A percentile compares a stretch with the other conserved stretches of the same genome.
Evolutionary conservation across 2,329 filamentous ascomycete species (phyloP).

Genomic region (Stemphylium lycopersici): DNA sequence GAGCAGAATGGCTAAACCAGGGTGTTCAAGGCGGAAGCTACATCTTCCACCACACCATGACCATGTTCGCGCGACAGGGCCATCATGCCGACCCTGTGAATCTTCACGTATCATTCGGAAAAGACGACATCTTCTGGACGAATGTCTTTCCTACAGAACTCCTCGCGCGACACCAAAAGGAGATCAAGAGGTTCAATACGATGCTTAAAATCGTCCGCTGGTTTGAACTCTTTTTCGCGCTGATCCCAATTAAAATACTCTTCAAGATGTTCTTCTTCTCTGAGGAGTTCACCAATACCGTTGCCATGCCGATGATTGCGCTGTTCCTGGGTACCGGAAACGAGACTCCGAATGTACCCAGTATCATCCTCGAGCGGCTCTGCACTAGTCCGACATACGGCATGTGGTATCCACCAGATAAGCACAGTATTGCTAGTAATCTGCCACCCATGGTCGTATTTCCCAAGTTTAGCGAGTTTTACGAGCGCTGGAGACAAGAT

Average conservation of each 20-base stretch:
- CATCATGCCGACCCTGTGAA: conserved; percentile 63
- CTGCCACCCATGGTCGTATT: conserved; percentile 66
- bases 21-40: conserved; percentile 69
- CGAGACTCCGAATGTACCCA: conserved; percentile 73
- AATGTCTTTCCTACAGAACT: conserved; percentile 68
- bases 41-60: conserved; percentile 72
- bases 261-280: conserved; percentile 72
- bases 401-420: conserved; percentile 63
- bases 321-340: conserved; percentile 78
- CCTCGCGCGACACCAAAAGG: conserved; percentile 60
- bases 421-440: conserved; percentile 56
- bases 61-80: conserved; percentile 65
- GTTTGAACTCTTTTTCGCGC: conserved; percentile 65
- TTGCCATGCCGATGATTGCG: conserved; percentile 74
- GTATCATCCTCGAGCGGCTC: conserved; percentile 65
- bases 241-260: conserved; percentile 68
- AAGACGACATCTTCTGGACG: conserved; percentile 68
- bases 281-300: conserved; percentile 71
- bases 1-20: conserved; percentile 66
- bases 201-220: conserved; percentile 64
- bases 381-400: conserved; percentile 62
- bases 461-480: conserved; percentile 66
- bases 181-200: conserved; percentile 61
- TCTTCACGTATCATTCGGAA: conserved; percentile 69
- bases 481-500: conserved; percentile 64